These are phyloP conservation scores for Ophiostoma perfectum DNA, from an alignment of 2,329 filamentous ascomycete genomes.

Conservation along the genomic window DNA sequence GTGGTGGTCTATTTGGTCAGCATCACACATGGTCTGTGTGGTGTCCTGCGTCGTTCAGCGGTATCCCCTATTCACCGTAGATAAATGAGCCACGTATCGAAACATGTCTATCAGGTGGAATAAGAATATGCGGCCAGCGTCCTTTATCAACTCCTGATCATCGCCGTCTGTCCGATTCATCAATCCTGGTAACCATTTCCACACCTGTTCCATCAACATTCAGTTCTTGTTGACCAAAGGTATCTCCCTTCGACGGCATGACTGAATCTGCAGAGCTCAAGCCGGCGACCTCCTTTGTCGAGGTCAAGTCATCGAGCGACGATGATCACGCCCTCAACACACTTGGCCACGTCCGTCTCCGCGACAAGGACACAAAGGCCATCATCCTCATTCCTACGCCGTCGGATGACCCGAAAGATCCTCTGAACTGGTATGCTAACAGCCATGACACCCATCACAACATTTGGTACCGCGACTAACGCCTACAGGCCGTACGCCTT, in stretches of 20 bases:
- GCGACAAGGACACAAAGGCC: constrained; percentile 40
- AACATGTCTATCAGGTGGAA: background rate
- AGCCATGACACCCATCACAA: too few species aligned
- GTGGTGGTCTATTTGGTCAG: constrained; percentile 3
- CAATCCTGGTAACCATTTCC: background rate
- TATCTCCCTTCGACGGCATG: background rate
- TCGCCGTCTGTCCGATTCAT: background rate
- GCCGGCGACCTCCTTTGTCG: background rate
- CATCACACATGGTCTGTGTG: constrained; percentile 3
- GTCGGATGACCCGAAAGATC: constrained; percentile 47
- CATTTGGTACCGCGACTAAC: too few species aligned
- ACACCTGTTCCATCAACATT: background rate
- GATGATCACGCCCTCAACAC: constrained; percentile 25
- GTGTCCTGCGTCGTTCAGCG: background rate
- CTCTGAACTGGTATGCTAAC: constrained; percentile 48
- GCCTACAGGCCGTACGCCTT: constrained; percentile 30
- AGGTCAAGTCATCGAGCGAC: constrained; percentile 13
- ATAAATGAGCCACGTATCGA: constrained; percentile 3
- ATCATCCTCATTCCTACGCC: constrained; percentile 49
- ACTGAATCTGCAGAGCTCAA: constrained; percentile 1
- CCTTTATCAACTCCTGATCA: background rate
- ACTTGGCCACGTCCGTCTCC: constrained; percentile 40
- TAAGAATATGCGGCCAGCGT: background rate
- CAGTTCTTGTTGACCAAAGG: background rate
- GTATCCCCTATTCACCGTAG: background rate